These are phyloP conservation scores for Microthlaspi erraticum DNA, from an alignment of 345 rosid species.

Conservation along the genomic window DNA sequence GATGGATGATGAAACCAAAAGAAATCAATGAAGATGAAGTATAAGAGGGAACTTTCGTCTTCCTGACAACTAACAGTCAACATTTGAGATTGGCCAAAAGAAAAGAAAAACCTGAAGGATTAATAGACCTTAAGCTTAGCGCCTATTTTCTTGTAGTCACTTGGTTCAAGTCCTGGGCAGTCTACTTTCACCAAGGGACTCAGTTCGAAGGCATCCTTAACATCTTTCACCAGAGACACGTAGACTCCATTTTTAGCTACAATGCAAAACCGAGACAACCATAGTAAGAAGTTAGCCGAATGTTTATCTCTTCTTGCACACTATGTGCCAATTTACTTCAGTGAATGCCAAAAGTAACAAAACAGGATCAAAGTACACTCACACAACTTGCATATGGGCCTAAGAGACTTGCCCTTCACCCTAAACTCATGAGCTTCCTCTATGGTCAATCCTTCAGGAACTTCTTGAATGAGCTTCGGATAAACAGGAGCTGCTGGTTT, in stretches of 20 bases:
- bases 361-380: constrained; percentile 8
- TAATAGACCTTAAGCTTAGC: constrained; percentile 84
- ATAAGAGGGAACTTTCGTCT: not conserved
- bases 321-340: not conserved
- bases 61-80: not conserved
- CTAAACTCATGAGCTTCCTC: constrained; percentile 69
- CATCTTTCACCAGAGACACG: constrained; percentile 72
- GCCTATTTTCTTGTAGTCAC: constrained; percentile 91
- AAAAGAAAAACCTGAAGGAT: not conserved
- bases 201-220: constrained; percentile 85
- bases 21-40: no score
- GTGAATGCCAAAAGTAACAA: not conserved
- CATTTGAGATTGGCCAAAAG: not conserved
- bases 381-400: constrained; percentile 88
- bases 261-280: constrained; percentile 31
- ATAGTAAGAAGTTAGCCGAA: constrained; percentile 9
- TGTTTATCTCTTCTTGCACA: constrained; percentile 6
- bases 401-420: constrained; percentile 71
- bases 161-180: constrained; percentile 79
- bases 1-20: constrained; percentile 10
- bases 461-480: constrained; percentile 90
- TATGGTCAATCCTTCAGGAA: constrained; percentile 84
- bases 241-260: constrained; percentile 92
- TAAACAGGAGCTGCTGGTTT: constrained; percentile 98
- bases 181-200: constrained; percentile 80